A percentile compares a stretch with the other conserved stretches of the same genome.
Evolutionary conservation across 441 rosid genomes (phyloP).

Genomic region (Viola pubescens): DNA sequence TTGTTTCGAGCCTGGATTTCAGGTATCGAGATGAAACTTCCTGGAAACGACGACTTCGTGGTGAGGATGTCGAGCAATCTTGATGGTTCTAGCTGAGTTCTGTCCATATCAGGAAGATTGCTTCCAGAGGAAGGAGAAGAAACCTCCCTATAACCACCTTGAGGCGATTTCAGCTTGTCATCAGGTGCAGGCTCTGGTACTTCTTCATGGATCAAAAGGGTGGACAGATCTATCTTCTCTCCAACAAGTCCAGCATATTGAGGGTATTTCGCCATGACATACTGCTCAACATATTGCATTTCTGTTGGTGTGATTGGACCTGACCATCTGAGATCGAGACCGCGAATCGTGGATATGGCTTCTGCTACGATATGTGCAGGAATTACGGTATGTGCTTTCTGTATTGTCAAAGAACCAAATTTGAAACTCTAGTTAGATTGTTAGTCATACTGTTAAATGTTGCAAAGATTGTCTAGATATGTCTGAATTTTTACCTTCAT

Average conservation of each 20-base stretch:
- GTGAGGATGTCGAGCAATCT: slow-evolving; percentile 59
- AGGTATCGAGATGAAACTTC: slow-evolving; percentile 67
- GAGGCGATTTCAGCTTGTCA: slow-evolving; percentile 41
- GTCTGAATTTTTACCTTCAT: slow-evolving; percentile 36
- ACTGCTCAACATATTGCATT: slow-evolving; percentile 64
- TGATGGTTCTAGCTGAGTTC: slow-evolving; percentile 51
- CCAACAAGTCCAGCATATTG: slow-evolving; percentile 63
- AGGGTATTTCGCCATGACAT: slow-evolving; percentile 69
- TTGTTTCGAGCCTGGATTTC: slow-evolving; percentile 62
- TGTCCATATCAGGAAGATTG: slow-evolving; percentile 48
- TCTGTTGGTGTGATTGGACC: slow-evolving; percentile 70
- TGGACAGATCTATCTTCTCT: slow-evolving; percentile 50
- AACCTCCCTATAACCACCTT: slow-evolving; percentile 29
- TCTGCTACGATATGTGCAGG: slow-evolving; percentile 67
- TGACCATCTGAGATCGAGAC: slow-evolving; percentile 73
- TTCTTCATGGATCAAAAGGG: slow-evolving; percentile 57
- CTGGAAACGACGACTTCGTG: slow-evolving; percentile 55
- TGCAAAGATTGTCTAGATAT: not conserved
- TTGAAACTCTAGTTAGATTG: too few relatives aligned
- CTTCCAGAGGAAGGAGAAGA: slow-evolving; percentile 37
- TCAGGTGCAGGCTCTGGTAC: slow-evolving; percentile 31
- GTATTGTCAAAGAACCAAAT: slow-evolving; percentile 12
- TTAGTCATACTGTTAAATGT: not conserved
- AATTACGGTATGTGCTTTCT: slow-evolving; percentile 55
- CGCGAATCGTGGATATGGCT: slow-evolving; percentile 66